phyloP scores from a whole-genome alignment of 176 grass and related monocot species.

The Paspalum notatum region DNA sequence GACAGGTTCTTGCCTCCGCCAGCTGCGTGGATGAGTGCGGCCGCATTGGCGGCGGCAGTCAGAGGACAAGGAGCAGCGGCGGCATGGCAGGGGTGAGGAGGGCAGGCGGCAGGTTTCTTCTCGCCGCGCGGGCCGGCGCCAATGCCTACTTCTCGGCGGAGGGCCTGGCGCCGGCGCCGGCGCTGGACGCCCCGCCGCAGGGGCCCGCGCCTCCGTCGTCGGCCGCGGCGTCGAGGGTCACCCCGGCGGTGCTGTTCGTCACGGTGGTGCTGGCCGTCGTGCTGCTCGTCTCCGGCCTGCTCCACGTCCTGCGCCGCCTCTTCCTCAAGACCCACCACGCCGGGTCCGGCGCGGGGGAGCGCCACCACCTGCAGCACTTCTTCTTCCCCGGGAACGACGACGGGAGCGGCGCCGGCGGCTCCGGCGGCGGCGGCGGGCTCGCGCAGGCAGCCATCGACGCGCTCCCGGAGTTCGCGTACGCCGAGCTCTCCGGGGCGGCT shows the following conservation, averaged over 20 bases:
- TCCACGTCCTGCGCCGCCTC: slow-evolving; percentile 75
- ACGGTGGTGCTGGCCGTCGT: slow-evolving; percentile 85
- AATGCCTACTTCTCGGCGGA: background rate
- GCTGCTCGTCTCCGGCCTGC: slow-evolving; percentile 71
- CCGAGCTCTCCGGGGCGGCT: slow-evolving; percentile 65
- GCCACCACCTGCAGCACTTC: slow-evolving; percentile 84
- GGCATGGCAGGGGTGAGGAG: slow-evolving; percentile 15
- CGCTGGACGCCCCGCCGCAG: background rate
- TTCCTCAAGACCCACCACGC: slow-evolving; percentile 70
- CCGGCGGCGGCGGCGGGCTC: slow-evolving; percentile 43
- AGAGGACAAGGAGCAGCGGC: background rate
- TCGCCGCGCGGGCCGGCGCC: background rate
- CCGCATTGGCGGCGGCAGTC: background rate
- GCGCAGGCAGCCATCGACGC: slow-evolving; percentile 74
- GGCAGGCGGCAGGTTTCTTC: slow-evolving; percentile 1
- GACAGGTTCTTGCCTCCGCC: too few species aligned
- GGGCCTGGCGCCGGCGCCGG: background rate
- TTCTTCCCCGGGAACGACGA: slow-evolving; percentile 67
- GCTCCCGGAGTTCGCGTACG: slow-evolving; percentile 79
- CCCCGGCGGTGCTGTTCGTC: slow-evolving; percentile 81
- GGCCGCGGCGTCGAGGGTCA: slow-evolving; percentile 46
- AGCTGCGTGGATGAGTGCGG: slow-evolving; percentile 40
- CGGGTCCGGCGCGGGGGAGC: slow-evolving; percentile 53
- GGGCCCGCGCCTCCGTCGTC: background rate
- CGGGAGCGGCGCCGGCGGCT: background rate